phyloP scores from a whole-genome alignment of 2,329 filamentous ascomycete genomes.

The Penicillium glabrum region DNA sequence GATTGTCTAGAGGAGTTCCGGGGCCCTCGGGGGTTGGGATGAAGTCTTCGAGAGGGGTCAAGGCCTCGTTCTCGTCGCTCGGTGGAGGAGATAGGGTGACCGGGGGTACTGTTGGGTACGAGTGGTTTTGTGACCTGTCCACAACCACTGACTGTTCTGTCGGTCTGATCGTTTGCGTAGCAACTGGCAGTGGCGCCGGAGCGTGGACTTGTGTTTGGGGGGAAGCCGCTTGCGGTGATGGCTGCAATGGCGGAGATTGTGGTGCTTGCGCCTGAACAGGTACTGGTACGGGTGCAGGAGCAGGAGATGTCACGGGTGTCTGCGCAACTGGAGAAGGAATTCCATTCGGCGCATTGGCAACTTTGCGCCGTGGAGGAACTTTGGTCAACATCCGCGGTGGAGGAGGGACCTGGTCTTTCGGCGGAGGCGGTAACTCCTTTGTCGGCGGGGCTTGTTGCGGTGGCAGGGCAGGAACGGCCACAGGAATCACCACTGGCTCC shows the following conservation, averaged over 20 bases:
- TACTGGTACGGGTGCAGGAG: background rate
- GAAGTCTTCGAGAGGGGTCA: conserved; percentile 30
- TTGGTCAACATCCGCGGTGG: conserved; percentile 11
- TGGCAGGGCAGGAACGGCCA: conserved; percentile 9
- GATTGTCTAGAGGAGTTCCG: conserved; percentile 17
- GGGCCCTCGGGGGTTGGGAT: conserved; percentile 32
- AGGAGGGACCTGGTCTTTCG: conserved; percentile 15
- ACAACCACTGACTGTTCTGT: background rate
- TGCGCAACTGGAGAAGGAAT: background rate
- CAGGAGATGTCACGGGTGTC: background rate
- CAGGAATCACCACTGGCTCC: background rate
- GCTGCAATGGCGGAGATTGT: background rate
- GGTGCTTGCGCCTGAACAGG: background rate
- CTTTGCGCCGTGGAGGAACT: conserved; percentile 11
- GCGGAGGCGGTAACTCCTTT: conserved; percentile 29
- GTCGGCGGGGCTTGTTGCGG: conserved; percentile 18
- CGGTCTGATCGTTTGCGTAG: conserved; percentile 9
- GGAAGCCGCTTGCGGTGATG: background rate
- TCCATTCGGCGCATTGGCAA: conserved; percentile 5
- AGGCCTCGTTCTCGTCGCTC: conserved; percentile 14
- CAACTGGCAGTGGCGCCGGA: background rate
- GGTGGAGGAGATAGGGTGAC: conserved; percentile 12
- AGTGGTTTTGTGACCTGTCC: background rate
- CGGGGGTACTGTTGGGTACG: background rate
- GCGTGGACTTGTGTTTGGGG: background rate